A percentile compares a stretch with the other conserved stretches of the same genome.
These are phyloP conservation scores for Blastocystis sp. DNA, from an alignment of 352 stramenopile genomes.

Conservation along the genomic window DNA sequence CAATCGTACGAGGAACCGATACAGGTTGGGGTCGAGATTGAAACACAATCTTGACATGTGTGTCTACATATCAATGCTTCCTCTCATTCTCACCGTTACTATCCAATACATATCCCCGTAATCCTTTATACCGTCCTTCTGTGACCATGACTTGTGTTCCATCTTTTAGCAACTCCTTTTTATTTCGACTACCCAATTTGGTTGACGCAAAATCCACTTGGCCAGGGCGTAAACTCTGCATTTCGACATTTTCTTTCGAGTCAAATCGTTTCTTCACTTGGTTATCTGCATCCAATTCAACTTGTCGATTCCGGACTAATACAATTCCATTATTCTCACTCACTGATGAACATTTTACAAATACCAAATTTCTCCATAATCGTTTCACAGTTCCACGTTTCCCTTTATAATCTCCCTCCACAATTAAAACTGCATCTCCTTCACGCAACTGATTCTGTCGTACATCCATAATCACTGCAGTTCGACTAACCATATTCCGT, in stretches of 20 bases:
- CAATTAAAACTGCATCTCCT: constrained; percentile 23
- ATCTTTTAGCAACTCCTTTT: constrained; percentile 47
- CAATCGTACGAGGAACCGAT: constrained; percentile 1
- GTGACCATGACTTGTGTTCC: constrained; percentile 35
- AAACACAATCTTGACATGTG: constrained; percentile 59
- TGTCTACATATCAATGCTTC: neutral
- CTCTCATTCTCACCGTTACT: constrained; percentile 1
- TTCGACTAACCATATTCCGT: neutral
- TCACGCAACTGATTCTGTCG: constrained; percentile 47
- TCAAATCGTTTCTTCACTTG: constrained; percentile 48
- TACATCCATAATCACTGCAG: constrained; percentile 1
- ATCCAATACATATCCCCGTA: constrained; percentile 38
- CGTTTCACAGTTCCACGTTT: constrained; percentile 36
- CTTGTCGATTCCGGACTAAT: constrained; percentile 49
- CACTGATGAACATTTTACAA: neutral
- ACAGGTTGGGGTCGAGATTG: constrained; percentile 49
- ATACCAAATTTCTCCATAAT: constrained; percentile 51
- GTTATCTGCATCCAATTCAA: constrained; percentile 28
- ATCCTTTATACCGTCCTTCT: constrained; percentile 44
- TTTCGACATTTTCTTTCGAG: constrained; percentile 32
- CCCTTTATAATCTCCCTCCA: constrained; percentile 55
- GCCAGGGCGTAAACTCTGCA: neutral
- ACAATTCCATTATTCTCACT: constrained; percentile 45
- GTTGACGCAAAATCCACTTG: constrained; percentile 29
- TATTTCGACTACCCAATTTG: constrained; percentile 39